These are phyloP conservation scores for Coemansia javaensis DNA, from an alignment of 192 early-diverging fungal species.

Conservation along the genomic window DNA sequence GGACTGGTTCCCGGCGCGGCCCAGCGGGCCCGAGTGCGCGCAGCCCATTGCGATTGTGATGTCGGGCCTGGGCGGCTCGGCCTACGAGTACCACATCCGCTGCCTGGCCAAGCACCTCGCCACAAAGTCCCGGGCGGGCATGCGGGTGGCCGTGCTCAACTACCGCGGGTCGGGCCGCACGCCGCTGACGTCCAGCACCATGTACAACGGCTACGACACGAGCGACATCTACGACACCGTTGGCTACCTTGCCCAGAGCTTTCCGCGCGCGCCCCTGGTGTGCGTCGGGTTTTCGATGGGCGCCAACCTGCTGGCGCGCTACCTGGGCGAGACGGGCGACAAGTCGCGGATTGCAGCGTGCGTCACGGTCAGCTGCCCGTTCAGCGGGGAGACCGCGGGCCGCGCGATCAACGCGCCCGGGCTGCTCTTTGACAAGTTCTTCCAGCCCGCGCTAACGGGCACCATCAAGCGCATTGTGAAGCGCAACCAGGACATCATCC, in stretches of 20 bases:
- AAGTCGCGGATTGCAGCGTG: conserved; percentile 64
- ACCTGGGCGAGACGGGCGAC: conserved; percentile 72
- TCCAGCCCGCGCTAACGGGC: conserved; percentile 56
- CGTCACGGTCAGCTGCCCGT: conserved; percentile 81
- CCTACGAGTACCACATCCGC: conserved; percentile 83
- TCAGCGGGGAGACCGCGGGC: conserved; percentile 57
- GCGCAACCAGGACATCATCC: conserved; percentile 40
- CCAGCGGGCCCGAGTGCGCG: conserved; percentile 23
- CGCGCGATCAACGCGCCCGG: conserved; percentile 44
- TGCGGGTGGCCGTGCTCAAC: conserved; percentile 61
- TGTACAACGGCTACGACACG: conserved; percentile 80
- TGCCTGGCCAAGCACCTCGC: conserved; percentile 59
- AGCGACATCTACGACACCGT: conserved; percentile 55
- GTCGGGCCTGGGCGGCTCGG: conserved; percentile 89
- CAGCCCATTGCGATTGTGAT: conserved; percentile 69
- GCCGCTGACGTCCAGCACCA: conserved; percentile 50
- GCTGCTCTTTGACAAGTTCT: conserved; percentile 52
- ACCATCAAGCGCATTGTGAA: conserved; percentile 49
- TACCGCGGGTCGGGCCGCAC: conserved; percentile 40
- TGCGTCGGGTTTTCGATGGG: conserved; percentile 87
- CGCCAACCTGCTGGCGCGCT: conserved; percentile 86
- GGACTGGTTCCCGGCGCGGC: conserved; percentile 74
- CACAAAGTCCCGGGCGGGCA: conserved; percentile 26
- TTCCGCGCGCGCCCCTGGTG: conserved; percentile 57
- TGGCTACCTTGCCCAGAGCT: conserved; percentile 21